Conservation (phyloP, 805 yeast species). For the Wickerhamomyces canadensis region DNA sequence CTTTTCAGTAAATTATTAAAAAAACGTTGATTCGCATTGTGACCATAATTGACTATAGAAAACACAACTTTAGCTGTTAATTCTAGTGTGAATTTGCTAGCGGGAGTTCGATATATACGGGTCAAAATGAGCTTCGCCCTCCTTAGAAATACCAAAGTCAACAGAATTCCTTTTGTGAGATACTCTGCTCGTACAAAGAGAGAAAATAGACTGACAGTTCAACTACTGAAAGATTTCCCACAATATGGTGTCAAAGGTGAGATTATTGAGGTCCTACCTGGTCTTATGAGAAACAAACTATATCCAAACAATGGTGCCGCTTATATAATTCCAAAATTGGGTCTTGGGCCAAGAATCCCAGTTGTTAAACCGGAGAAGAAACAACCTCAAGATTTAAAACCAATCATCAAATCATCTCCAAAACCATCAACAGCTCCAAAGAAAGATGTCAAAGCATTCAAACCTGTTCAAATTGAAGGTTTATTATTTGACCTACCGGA, state of each 20-base stretch:
- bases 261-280: conserved; percentile 68
- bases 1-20: neutral
- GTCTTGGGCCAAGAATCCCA: conserved; percentile 22
- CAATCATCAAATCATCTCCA: neutral
- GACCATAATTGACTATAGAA: no score
- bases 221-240: conserved; percentile 63
- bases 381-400: conserved; percentile 4
- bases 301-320: conserved; percentile 71
- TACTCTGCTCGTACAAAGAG: conserved; percentile 44
- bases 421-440: conserved; percentile 1
- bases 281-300: conserved; percentile 74
- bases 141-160: conserved; percentile 5
- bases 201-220: conserved; percentile 59
- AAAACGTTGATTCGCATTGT: neutral
- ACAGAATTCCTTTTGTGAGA: conserved; percentile 30
- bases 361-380: conserved; percentile 17
- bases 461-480: conserved; percentile 17
- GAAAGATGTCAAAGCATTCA: conserved; percentile 4
- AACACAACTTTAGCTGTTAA: no score
- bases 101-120: no score
- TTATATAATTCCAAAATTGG: conserved; percentile 40
- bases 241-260: conserved; percentile 67
- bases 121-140: conserved; percentile 8
- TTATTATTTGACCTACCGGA: conserved; percentile 17
- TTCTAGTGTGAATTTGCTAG: no score